Evolutionary conservation across 2,329 filamentous ascomycete genomes (phyloP), one percentile per base, ranked within the genome.

Genomic region (Scedosporium minutisporum): DNA sequence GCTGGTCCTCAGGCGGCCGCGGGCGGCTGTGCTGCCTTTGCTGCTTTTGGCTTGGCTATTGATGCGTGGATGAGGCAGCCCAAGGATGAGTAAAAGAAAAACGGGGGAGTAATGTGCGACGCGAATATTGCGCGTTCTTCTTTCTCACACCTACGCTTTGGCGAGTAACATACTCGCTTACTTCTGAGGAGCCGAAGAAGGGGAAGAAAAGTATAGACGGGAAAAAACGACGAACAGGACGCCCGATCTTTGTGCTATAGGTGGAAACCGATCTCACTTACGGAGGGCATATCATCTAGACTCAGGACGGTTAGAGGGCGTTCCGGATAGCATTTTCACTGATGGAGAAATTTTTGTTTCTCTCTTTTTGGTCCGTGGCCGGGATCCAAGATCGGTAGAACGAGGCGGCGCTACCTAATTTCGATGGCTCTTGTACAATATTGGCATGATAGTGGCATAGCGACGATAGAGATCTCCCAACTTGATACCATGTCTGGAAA

Each of bases 11-110:
- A 95, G 77, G 95, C 93, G 38, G 89, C 91, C 59, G 88, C 87
- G 1, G 82, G 96, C 3, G 95, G 95, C 1, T 97, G 93, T 74
- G 89, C 86, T 12, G 95, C 93, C 0, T 99, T 99, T 75, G 95
- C 95, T 63, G 93, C 91, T 1, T 97, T 97, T 70, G 90, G 87
- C 73, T 87, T 90, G 14, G 93, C 93, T 0, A 97, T 97, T 72
- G 93, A 97, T 80, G 86, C 86, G 42, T 97, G 91, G 73, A 91
- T 97, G 91, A 78, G 90, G 69, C 88, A 88, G 81, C 89, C 89
- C 67, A 85, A 78, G 73, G 85, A 87, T 58, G 81, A 85, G 64
- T 82, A 78, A 68, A 62, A n/a, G n/a, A n/a, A n/a, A n/a, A n/a
- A n/a, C n/a, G n/a, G n/a, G n/a, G n/a, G n/a, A n/a, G n/a, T n/a